Evolutionary conservation across 306 rosid species (phyloP), one percentile per base, ranked within the genome.

Genomic region (Arachis hypogaea): DNA sequence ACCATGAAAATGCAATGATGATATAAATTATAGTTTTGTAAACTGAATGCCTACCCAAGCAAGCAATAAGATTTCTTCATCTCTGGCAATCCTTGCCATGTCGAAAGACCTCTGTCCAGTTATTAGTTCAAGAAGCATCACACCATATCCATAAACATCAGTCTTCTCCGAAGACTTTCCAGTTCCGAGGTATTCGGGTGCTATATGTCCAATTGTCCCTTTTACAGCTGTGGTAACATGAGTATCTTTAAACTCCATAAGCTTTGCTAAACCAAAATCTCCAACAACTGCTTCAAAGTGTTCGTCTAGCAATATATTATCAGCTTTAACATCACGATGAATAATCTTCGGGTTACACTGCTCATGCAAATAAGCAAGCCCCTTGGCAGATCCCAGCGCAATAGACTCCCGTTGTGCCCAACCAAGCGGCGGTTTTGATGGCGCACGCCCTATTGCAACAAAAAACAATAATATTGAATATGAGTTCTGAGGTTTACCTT

Each of bases 331-430:
- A 64, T 64, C 71, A 42, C 65, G 78, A 33, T 74, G 78, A 64
- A 74, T 74, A 33, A 64, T 64, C 38, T 43, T 74, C 4, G 57
- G 71, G 22, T 63, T 18, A 64, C 78, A 74, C 29, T 52, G 18
- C 12, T 74, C 78, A 12, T 74, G 78, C 65, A 74, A 74, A 63
- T 74, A 74, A 63, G 78, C 78, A 64, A 74, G 71, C 57, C 78
- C 78, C 57, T 45, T 74, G 3, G 78, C 78, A 63, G 78, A 16
- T 64, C 72, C 78, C 11, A 64, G 46, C 6, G 71, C 65, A 42
- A 74, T 64, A 28, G 3, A 11, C 72, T 63, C 64, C 46, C 78
- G 56, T 63, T 7, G 11, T 63, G 36, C 3, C 72, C 78, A 74
- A 11, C 55, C 64, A 64, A 74, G 78, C 0, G 64, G 71, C 28